Evolutionary conservation across 1,284 basidiomycete genomes (phyloP).

Genomic region (Leccinum solheimii): DNA sequence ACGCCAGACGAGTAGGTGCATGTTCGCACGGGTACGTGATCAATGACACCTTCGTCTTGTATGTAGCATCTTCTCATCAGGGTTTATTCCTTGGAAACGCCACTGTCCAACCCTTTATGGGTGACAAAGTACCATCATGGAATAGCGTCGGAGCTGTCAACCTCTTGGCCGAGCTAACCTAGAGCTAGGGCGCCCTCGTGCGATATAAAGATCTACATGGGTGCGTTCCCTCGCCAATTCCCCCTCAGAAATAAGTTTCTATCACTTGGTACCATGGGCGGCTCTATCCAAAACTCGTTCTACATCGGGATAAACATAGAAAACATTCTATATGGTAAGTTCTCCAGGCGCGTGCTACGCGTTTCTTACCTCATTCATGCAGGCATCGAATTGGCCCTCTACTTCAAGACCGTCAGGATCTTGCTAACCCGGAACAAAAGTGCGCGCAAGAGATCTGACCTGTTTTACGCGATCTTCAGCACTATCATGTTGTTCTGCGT

Average conservation of each 20-base stretch:
- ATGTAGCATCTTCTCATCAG: not conserved
- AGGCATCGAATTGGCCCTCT: conserved; percentile 27
- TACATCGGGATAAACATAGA: conserved; percentile 25
- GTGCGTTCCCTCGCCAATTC: not conserved
- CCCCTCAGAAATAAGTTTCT: not conserved
- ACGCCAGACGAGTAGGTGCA: not conserved
- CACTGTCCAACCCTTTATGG: not conserved
- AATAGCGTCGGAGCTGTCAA: not conserved
- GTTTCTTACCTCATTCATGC: not conserved
- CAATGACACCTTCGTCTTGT: not conserved
- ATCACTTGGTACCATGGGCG: not conserved
- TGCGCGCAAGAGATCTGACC: conserved; percentile 4
- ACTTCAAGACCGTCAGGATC: conserved; percentile 23
- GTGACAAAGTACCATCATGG: not conserved
- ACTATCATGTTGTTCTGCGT: conserved; percentile 21
- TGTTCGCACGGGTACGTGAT: not conserved
- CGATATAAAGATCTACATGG: not conserved
- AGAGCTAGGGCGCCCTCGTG: not conserved
- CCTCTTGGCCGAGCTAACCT: not conserved
- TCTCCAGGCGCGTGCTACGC: not conserved
- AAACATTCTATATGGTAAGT: conserved; percentile 30
- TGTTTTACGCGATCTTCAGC: conserved; percentile 24
- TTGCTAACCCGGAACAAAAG: conserved; percentile 8
- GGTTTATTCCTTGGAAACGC: not conserved
- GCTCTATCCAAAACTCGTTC: conserved; percentile 17